Evolutionary conservation across 2,329 filamentous ascomycete species (phyloP), one percentile per base, ranked within the genome.

Genomic region (Curvularia sp.): DNA sequence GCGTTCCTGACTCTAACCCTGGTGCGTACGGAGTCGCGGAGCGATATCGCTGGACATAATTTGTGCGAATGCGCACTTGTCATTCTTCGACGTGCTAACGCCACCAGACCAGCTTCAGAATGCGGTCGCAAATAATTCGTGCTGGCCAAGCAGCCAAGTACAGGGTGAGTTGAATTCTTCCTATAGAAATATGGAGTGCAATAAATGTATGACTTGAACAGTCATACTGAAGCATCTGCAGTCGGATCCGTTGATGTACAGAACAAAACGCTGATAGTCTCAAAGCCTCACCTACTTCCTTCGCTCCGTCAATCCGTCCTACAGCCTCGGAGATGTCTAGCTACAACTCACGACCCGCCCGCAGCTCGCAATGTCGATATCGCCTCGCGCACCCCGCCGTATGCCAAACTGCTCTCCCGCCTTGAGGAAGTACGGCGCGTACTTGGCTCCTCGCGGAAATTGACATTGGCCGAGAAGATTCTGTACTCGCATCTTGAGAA

Each of bases 381-480:
- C 61, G 79, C 81, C 53, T 82, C 84, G 27, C 86, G 87, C 64
- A 88, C 86, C 65, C 91, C 92, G 46, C 91, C 91, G 27, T 97
- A 97, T 79, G 84, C 89, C 68, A 93, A 89, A 78, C 89, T 97
- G 50, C 84, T 93, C 74, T 85, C 84, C 72, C 91, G 89, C 69
- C 89, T 97, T 63, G 83, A 86, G 63, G 83, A 92, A 74, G 93
- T 97, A 30, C 84, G 87, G 53, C 84, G 86, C 53, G 86, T 96
- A 9, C 84, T 97, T 32, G 90, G 89, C 48, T 79, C 82, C 8
- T 77, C 77, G 15, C 80, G 84, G 28, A 78, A 83, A 55, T 86
- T 99, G 59, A 97, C 94, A 2, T 86, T 99, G 56, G 93, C 95
- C 63, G 95, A 99, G 81, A 99, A 99, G 86, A 97, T 99, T 72